These are phyloP conservation scores for Didymella pinodella DNA, from an alignment of 2,329 filamentous ascomycete species.

Conservation along the genomic window DNA sequence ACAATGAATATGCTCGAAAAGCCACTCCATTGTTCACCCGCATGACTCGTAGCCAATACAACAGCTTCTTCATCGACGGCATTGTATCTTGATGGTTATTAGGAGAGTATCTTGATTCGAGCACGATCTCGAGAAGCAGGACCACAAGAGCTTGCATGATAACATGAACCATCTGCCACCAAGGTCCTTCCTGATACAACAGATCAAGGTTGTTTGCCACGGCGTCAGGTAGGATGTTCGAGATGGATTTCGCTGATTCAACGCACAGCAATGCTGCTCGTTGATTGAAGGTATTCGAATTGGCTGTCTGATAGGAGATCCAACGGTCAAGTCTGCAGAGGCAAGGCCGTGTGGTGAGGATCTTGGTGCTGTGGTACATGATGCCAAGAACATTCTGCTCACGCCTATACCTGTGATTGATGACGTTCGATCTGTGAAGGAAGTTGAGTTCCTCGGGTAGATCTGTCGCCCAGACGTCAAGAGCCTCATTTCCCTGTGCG, in stretches of 20 bases:
- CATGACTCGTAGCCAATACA: slow-evolving; percentile 47
- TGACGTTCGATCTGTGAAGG: slow-evolving; percentile 3
- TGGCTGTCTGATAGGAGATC: slow-evolving; percentile 40
- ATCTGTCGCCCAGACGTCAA: slow-evolving; percentile 46
- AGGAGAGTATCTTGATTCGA: slow-evolving; percentile 27
- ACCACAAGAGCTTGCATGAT: slow-evolving; percentile 52
- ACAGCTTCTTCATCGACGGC: slow-evolving; percentile 40
- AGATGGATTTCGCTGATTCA: slow-evolving; percentile 43
- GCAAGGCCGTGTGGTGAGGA: slow-evolving; percentile 52
- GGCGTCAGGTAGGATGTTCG: slow-evolving; percentile 44
- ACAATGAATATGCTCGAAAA: slow-evolving; percentile 38
- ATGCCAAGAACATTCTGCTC: slow-evolving; percentile 33
- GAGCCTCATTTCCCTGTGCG: slow-evolving; percentile 32
- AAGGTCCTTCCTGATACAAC: slow-evolving; percentile 40
- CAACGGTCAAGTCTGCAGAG: slow-evolving; percentile 48
- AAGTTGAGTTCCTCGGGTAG: slow-evolving; percentile 39
- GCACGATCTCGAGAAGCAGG: slow-evolving; percentile 50
- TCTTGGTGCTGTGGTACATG: slow-evolving; percentile 36
- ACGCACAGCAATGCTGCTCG: slow-evolving; percentile 46
- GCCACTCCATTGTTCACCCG: slow-evolving; percentile 41
- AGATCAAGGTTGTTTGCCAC: slow-evolving; percentile 7
- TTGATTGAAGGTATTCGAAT: slow-evolving; percentile 44
- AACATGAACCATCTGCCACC: slow-evolving; percentile 47
- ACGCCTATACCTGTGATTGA: slow-evolving; percentile 7
- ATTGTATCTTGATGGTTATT: slow-evolving; percentile 36